A percentile compares a stretch with the other conserved stretches of the same genome.
These are phyloP conservation scores for Neostapfia colusana DNA, from an alignment of 176 grass and related monocot genomes.

Conservation along the genomic window DNA sequence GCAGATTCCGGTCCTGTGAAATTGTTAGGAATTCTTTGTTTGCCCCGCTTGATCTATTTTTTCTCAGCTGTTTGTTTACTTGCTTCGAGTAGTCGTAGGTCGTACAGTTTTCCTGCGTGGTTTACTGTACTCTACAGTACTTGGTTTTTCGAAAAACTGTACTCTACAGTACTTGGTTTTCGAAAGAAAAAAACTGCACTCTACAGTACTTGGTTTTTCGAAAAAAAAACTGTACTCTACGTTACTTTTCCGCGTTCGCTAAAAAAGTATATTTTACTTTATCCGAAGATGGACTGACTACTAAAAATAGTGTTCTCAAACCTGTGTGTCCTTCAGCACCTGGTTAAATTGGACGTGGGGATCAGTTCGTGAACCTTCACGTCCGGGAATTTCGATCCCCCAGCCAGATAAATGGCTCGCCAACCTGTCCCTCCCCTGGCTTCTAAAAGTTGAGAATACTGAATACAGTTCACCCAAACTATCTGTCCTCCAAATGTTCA, in stretches of 20 bases:
- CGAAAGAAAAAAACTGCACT: too few relatives aligned
- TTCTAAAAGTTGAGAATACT: neutral
- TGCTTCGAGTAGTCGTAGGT: neutral
- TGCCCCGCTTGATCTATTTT: neutral
- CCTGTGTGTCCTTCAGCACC: neutral
- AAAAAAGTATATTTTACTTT: slow-evolving; percentile 4
- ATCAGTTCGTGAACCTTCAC: neutral
- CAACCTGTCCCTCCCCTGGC: neutral
- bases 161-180: too few relatives aligned
- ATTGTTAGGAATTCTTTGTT: neutral
- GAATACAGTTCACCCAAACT: neutral
- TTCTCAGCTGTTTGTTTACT: neutral
- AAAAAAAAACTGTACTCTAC: too few relatives aligned
- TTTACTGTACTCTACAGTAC: neutral
- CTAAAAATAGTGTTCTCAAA: slow-evolving; percentile 40
- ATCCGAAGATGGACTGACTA: slow-evolving; percentile 8
- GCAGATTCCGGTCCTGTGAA: neutral
- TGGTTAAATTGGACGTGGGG: neutral
- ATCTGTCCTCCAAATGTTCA: neutral
- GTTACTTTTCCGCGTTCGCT: slow-evolving; percentile 38
- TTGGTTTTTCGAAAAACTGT: too few relatives aligned
- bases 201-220: too few relatives aligned
- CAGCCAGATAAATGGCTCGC: neutral
- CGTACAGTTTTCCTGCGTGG: neutral
- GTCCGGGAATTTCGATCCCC: neutral